phyloP scores from a whole-genome alignment of 257 asterid species.

The Ilex aquifolium region DNA sequence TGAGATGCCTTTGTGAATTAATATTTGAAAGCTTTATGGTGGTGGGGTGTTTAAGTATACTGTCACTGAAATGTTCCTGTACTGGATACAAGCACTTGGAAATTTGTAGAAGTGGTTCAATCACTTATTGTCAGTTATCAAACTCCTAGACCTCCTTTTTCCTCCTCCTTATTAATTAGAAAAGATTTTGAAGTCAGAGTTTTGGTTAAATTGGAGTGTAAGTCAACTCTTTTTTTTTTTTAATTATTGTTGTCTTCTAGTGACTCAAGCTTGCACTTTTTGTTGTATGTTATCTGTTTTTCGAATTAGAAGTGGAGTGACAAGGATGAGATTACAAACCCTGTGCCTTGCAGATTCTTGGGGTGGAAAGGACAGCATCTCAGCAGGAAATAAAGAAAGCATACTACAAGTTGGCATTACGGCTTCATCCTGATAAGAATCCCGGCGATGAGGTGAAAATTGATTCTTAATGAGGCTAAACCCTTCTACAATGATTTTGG shows the following conservation, averaged over 20 bases:
- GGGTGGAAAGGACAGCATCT: slow-evolving; percentile 68
- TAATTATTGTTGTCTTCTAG: not conserved
- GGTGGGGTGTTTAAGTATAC: too few species aligned
- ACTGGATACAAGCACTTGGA: too few species aligned
- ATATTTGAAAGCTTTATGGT: too few species aligned
- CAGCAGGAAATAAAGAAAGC: slow-evolving; percentile 85
- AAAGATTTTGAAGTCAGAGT: not conserved
- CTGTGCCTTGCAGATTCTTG: slow-evolving; percentile 50
- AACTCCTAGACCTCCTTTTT: too few species aligned
- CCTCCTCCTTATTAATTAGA: too few species aligned
- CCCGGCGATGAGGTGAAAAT: slow-evolving; percentile 69
- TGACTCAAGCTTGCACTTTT: not conserved
- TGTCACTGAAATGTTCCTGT: too few species aligned
- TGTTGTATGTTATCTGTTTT: not conserved
- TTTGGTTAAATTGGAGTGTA: not conserved
- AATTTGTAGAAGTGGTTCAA: too few species aligned
- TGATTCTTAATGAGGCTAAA: slow-evolving; percentile 3
- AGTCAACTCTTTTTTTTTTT: not conserved
- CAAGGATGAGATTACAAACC: slow-evolving; percentile 2
- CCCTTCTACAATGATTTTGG: not conserved
- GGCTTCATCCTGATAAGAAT: slow-evolving; percentile 89
- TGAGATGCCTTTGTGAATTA: too few species aligned
- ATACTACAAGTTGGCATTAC: slow-evolving; percentile 79
- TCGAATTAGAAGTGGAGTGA: not conserved
- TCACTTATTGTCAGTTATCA: too few species aligned